Percentiles rank a stretch among this genome's conserved stretches.
Evolutionary conservation across 1,284 basidiomycete species (phyloP).

Genomic region (Exobasidium rhododendri): DNA sequence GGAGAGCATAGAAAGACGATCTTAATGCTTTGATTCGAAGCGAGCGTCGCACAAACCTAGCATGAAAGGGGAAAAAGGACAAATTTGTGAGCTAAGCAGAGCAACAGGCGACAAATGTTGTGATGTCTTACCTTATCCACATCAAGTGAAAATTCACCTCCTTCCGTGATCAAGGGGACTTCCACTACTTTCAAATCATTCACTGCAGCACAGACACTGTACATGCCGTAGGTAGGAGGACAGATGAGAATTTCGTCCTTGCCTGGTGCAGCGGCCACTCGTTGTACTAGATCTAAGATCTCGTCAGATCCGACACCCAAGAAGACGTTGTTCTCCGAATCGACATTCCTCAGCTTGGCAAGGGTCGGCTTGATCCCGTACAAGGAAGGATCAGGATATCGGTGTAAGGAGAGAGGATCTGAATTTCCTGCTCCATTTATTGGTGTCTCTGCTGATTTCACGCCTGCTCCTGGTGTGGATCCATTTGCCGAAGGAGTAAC

Average conservation of each 20-base stretch:
- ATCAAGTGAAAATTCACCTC: conserved; percentile 72
- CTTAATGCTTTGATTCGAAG: conserved; percentile 64
- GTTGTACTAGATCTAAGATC: conserved; percentile 89
- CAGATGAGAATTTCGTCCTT: conserved; percentile 66
- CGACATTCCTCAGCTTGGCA: conserved; percentile 61
- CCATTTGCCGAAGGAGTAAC: background rate
- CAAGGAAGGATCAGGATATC: conserved; percentile 83
- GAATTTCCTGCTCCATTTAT: background rate
- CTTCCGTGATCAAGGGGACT: conserved; percentile 71
- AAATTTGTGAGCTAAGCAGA: background rate
- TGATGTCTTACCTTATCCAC: conserved; percentile 21
- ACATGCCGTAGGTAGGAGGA: conserved; percentile 99
- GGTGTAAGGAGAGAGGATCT: conserved; percentile 64
- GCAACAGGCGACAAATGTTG: background rate
- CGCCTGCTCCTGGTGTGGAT: conserved; percentile 19
- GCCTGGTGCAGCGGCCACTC: conserved; percentile 79
- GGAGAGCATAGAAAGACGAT: conserved; percentile 94
- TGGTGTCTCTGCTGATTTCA: conserved; percentile 16
- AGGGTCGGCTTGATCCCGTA: conserved; percentile 75
- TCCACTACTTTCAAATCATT: conserved; percentile 86
- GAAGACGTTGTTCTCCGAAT: conserved; percentile 66
- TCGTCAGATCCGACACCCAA: conserved; percentile 97
- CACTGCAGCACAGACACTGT: conserved; percentile 86
- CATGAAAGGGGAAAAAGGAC: conserved; percentile 10
- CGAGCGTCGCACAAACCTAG: conserved; percentile 28